phyloP scores from a whole-genome alignment of 73 alveolate genomes.

The Breviolum minutum region DNA sequence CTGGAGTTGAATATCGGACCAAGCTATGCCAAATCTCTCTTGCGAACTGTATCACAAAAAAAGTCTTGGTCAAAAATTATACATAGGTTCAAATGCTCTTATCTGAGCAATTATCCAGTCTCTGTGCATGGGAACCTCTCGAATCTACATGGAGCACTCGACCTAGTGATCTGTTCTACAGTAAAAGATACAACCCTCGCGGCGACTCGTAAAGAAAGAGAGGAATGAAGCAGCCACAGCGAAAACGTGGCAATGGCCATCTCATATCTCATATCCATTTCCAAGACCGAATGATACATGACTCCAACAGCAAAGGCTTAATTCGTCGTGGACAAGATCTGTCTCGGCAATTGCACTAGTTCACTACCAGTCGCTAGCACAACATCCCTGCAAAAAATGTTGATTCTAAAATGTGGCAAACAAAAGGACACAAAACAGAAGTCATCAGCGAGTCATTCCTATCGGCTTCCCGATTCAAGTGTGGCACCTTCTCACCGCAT shows the following conservation, averaged over 20 bases:
- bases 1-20: background rate
- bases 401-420: background rate
- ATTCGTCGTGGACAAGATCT: too few species aligned
- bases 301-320: too few species aligned
- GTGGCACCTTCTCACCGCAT: conserved; percentile 28
- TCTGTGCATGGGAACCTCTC: background rate
- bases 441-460: background rate
- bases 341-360: background rate
- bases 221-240: too few species aligned
- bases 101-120: background rate
- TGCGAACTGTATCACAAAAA: background rate
- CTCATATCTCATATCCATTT: too few species aligned
- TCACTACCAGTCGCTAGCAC: background rate
- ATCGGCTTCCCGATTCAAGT: background rate
- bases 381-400: background rate
- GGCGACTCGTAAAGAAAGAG: too few species aligned
- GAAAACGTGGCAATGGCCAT: too few species aligned
- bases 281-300: too few species aligned
- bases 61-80: background rate
- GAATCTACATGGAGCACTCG: background rate
- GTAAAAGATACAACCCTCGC: background rate
- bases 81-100: background rate
- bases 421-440: background rate
- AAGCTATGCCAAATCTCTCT: background rate
- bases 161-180: background rate